Percentiles rank a stretch among this genome's conserved stretches.
Conservation (phyloP, 345 rosid species). For the Aquilaria malaccensis region DNA sequence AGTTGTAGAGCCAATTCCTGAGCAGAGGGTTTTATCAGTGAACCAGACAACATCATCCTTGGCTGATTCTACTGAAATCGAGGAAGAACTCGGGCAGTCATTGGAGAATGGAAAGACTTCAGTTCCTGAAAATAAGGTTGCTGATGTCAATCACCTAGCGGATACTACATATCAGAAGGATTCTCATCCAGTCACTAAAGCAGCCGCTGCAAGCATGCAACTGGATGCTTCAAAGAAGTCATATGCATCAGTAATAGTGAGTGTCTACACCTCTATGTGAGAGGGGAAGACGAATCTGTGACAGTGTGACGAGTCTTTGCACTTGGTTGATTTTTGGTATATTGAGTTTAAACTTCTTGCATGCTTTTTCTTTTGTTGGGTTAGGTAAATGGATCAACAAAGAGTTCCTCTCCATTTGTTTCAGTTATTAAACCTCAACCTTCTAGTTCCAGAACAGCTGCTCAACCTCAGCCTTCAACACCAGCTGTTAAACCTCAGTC, state of each 20-base stretch:
- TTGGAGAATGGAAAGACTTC: conserved; percentile 27
- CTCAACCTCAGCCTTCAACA: conserved; percentile 4
- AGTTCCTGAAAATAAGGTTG: conserved; percentile 19
- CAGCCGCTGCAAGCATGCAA: conserved; percentile 18
- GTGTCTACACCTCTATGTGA: conserved; percentile 10
- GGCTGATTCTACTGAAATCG: conserved; percentile 15
- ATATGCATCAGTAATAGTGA: conserved; percentile 48
- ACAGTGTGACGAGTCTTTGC: neutral
- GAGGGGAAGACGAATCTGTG: neutral
- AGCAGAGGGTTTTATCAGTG: conserved; percentile 10
- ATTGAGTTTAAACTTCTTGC: too few relatives aligned
- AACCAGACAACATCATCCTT: conserved; percentile 3
- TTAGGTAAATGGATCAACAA: conserved; percentile 41
- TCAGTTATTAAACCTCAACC: conserved; percentile 17
- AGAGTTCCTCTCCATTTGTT: conserved; percentile 34
- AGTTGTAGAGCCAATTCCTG: conserved; percentile 29
- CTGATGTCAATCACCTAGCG: conserved; percentile 4
- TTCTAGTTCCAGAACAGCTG: conserved; percentile 31
- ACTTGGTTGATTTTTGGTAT: neutral
- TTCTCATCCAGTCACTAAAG: conserved; percentile 13
- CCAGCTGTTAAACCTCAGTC: too few relatives aligned
- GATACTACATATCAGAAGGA: conserved; percentile 13
- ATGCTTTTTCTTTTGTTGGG: neutral
- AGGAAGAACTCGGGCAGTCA: conserved; percentile 16
- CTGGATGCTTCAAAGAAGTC: conserved; percentile 46